Evolutionary conservation across 331 rosid genomes (phyloP), one percentile per base, ranked within the genome.

Genomic region (Malus hybrid): DNA sequence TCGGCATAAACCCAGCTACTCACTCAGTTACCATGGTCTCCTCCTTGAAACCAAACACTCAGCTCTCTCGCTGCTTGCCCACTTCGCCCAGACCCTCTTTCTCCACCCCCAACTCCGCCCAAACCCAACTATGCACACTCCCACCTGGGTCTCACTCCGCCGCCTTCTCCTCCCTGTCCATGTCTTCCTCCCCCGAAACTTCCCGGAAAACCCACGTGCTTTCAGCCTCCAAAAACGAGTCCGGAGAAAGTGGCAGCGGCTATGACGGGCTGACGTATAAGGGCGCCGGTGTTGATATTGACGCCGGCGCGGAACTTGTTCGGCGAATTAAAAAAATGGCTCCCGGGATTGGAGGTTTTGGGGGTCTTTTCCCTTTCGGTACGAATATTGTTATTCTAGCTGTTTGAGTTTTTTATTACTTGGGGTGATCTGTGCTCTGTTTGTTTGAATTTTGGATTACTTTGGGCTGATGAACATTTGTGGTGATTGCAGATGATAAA

Each of bases 301-400:
- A 93, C n/a, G 98, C 97, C 2, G 96, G 93, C 31, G 77, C 97
- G 0, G 96, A 93, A 74, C 98, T 91, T 27, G 97, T 91, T 63
- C 79, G 83, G 19, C 80, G 96, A 62, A 93, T 93, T 61, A 90
- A 93, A 0, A 88, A 90, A 79, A 91, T 93, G 97, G 96, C 97
- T 7, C 98, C 98, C 8, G 96, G 92, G 6, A 89, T 93, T 65
- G 93, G 98, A 60, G 96, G 97, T 77, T 93, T 93, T 56, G 98
- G 97, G 7, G 98, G 96, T n/a, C 86, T 93, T 32, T 93, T 76
- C 77, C 98, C 98, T 63, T 86, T 87, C 5, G 98, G 97, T 93
- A 85, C 56, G 69, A 10, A 12, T 9, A 6, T n/a, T 22, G 11
- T 68, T 10, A 28, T 59, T 12, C 56, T 52, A 5, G 32, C 32